Evolutionary conservation across 805 yeast species (phyloP).

Genomic region (Metschnikowia reukaufii): DNA sequence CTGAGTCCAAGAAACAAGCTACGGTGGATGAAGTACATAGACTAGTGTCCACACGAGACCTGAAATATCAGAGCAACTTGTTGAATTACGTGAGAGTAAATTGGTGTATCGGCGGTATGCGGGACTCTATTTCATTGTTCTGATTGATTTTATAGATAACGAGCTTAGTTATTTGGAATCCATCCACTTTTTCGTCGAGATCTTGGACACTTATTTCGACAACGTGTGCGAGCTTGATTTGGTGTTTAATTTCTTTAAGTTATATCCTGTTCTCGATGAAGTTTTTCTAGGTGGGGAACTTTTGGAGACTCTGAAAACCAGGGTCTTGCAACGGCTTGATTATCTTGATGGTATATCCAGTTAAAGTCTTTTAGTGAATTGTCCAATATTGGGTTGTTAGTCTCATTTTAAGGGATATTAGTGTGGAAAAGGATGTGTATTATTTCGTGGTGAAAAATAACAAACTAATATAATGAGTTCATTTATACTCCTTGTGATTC

Average conservation of each 20-base stretch:
- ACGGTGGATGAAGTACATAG: conserved; percentile 69
- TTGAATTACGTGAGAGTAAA: conserved; percentile 57
- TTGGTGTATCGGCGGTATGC: conserved; percentile 88
- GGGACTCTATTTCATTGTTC: conserved; percentile 83
- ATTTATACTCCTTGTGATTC: no score
- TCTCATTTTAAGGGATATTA: no score
- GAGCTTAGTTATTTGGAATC: conserved; percentile 82
- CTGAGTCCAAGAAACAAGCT: conserved; percentile 31
- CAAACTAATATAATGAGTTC: no score
- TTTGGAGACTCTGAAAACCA: conserved; percentile 76
- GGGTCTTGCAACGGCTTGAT: conserved; percentile 62
- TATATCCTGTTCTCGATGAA: conserved; percentile 81
- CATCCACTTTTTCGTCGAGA: conserved; percentile 85
- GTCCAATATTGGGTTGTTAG: no score
- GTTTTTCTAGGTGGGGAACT: conserved; percentile 88
- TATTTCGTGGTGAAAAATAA: no score
- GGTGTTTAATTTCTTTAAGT: conserved; percentile 86
- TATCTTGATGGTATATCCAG: conserved; percentile 47
- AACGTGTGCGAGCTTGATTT: conserved; percentile 93
- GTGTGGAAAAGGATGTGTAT: no score
- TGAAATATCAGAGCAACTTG: conserved; percentile 78
- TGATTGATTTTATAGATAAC: conserved; percentile 76
- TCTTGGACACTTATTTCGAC: conserved; percentile 80
- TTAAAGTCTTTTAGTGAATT: no score
- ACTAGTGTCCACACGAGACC: conserved; percentile 78